These are phyloP conservation scores for Populus hybrid DNA, from an alignment of 441 rosid genomes.

Conservation along the genomic window DNA sequence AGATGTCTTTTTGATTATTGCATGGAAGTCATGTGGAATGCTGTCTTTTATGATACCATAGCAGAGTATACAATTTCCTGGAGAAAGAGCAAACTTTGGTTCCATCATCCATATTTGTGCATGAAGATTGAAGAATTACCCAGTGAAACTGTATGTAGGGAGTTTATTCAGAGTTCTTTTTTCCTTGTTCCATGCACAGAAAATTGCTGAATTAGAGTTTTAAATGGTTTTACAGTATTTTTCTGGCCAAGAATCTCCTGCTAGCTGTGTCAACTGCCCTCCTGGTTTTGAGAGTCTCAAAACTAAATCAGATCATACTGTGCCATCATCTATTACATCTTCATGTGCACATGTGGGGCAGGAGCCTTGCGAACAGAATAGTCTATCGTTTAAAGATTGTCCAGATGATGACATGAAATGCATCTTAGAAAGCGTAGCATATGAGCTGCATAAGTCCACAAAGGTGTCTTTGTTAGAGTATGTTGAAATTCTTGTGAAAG, in stretches of 20 bases:
- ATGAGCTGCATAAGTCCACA: conserved; percentile 60
- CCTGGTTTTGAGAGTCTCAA: conserved; percentile 43
- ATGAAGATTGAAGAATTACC: conserved; percentile 26
- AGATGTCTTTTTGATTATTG: conserved; percentile 58
- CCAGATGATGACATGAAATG: conserved; percentile 28
- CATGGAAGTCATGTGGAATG: conserved; percentile 92
- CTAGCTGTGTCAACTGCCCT: conserved; percentile 34
- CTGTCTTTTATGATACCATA: conserved; percentile 72
- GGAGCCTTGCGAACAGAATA: conserved; percentile 26
- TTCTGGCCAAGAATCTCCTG: conserved; percentile 34
- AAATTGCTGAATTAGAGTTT: conserved; percentile 20
- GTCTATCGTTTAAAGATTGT: conserved; percentile 18
- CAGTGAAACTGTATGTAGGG: conserved; percentile 37
- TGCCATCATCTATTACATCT: conserved; percentile 17
- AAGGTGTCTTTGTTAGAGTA: conserved; percentile 44
- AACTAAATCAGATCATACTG: conserved; percentile 25
- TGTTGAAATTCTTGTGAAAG: conserved; percentile 47
- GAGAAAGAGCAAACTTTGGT: conserved; percentile 79
- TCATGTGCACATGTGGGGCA: conserved; percentile 23
- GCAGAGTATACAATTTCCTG: conserved; percentile 54
- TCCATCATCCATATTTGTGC: conserved; percentile 31
- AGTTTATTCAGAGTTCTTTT: conserved; percentile 2
- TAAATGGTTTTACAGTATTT: conserved; percentile 37
- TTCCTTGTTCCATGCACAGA: conserved; percentile 6
- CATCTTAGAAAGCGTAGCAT: conserved; percentile 51